A percentile compares a stretch with the other conserved stretches of the same genome.
These are phyloP conservation scores for Biscutella laevigata DNA, from an alignment of 441 rosid species.

Conservation along the genomic window DNA sequence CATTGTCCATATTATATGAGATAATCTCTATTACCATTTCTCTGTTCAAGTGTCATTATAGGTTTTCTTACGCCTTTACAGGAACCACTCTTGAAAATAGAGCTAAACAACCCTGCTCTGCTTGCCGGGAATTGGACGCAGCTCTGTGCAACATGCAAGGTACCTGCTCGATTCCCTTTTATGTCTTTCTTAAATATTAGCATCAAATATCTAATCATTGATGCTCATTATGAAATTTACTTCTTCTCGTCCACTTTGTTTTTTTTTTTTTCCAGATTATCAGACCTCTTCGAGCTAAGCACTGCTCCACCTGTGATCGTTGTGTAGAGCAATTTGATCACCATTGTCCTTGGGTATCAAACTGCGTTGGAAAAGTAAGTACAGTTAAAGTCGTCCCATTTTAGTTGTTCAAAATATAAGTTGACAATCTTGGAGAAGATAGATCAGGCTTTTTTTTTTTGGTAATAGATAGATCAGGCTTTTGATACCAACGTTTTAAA, in stretches of 20 bases:
- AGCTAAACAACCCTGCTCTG: conserved; percentile 80
- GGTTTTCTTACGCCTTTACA: conserved; percentile 21
- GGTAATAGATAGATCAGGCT: neutral
- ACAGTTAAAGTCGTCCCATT: neutral
- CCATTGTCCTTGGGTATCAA: conserved; percentile 99
- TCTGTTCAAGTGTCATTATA: neutral
- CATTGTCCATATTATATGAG: conserved; percentile 4
- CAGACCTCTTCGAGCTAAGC: conserved; percentile 95
- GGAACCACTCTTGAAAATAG: conserved; percentile 93
- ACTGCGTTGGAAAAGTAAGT: conserved; percentile 93
- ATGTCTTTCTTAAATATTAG: neutral
- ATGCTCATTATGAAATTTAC: neutral
- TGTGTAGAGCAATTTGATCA: conserved; percentile 99
- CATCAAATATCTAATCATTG: neutral
- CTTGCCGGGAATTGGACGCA: conserved; percentile 95
- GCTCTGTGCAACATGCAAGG: conserved; percentile 99
- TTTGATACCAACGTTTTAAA: neutral
- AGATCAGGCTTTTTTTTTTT: too few species aligned
- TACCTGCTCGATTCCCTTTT: conserved; percentile 20
- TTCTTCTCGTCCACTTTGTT: neutral
- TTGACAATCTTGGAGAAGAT: neutral
- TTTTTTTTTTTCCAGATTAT: conserved; percentile 47
- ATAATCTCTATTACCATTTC: neutral
- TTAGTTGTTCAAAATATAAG: neutral
- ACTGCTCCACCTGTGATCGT: conserved; percentile 86